Evolutionary conservation across 176 grass and related monocot genomes (phyloP).

Genomic region (Neostapfia colusana): DNA sequence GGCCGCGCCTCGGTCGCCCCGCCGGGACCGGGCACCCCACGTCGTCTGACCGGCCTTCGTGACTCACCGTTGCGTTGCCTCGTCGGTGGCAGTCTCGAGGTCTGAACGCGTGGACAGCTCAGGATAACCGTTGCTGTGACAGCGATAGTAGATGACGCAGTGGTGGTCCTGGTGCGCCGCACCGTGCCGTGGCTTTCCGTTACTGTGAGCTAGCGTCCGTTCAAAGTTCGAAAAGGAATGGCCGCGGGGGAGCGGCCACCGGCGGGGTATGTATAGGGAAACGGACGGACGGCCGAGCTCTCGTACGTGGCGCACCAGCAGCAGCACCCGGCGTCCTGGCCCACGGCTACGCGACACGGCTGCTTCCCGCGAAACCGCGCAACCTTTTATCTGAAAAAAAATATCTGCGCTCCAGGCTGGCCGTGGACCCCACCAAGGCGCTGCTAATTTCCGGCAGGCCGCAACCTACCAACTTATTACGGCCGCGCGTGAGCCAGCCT

Average conservation of each 20-base stretch:
- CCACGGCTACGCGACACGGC: slow-evolving; percentile 5
- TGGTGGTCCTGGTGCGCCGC: background rate
- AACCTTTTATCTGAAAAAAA: background rate
- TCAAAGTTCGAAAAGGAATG: background rate
- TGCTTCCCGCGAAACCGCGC: slow-evolving; percentile 13
- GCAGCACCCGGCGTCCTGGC: accelerated
- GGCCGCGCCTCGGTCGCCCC: slow-evolving; percentile 30
- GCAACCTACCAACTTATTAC: too few relatives aligned
- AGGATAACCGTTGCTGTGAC: background rate
- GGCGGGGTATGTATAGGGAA: background rate
- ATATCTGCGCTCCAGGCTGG: slow-evolving; percentile 46
- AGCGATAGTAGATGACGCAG: background rate
- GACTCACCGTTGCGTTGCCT: background rate
- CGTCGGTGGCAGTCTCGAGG: background rate
- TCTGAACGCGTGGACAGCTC: background rate
- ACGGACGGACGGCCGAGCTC: background rate
- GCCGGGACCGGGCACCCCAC: background rate
- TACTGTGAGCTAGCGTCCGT: background rate
- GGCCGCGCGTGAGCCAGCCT: too few relatives aligned
- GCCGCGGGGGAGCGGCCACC: background rate
- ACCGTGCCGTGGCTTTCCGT: slow-evolving; percentile 12
- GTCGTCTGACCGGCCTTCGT: background rate
- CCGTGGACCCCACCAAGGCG: slow-evolving; percentile 1
- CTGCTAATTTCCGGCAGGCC: too few relatives aligned
- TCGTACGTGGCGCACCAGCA: background rate